Evolutionary conservation across 257 asterid genomes (phyloP), one percentile per base, ranked within the genome.

Genomic region (Salvia rosmarinus): DNA sequence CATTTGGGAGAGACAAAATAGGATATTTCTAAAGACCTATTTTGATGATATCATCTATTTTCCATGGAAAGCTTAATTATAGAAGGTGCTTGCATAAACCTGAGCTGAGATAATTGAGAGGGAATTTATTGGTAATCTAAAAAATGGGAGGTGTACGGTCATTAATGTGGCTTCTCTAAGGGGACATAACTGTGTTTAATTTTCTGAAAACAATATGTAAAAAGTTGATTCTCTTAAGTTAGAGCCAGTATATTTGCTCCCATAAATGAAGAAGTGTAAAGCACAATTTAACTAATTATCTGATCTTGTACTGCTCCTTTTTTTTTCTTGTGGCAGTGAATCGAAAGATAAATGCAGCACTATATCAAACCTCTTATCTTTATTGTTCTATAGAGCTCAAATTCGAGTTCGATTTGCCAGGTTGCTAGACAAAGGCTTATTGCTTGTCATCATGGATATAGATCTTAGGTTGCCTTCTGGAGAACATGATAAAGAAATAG

Each of bases 381-480:
- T 44, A 19, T 46, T 57, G 66, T 70, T 54, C 9, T 50, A 9
- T 17, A 8, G 78, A 68, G 56, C 68, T 74, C 61, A 69, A 40
- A 72, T 55, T 35, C 50, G 19, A 12, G 5, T 79, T 43, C 60
- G 9, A 28, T 65, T 28, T 65, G 64, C 65, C 85, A 77, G 90
- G 76, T 72, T 34, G 23, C 55, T 58, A 13, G 49, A 54, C 32
- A 30, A 58, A 72, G 44, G 64, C 71, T 65, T 54, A 39, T 42
- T 67, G 60, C 50, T 71, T 54, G 52, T 54, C 43, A 73, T 68
- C 74, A 94, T 94, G 99, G 96, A 94, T 83, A 88, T 91, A 73
- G 91, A 89, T 84, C 97, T 94, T 68, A 87, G 96, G 77, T 82
- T 90, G 40, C 97, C 94, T 80, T 90, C 97, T 42, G 96, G 87